Evolutionary conservation across 352 stramenopile genomes (phyloP).

Genomic region (Hyaloperonospora arabidopsidis): DNA sequence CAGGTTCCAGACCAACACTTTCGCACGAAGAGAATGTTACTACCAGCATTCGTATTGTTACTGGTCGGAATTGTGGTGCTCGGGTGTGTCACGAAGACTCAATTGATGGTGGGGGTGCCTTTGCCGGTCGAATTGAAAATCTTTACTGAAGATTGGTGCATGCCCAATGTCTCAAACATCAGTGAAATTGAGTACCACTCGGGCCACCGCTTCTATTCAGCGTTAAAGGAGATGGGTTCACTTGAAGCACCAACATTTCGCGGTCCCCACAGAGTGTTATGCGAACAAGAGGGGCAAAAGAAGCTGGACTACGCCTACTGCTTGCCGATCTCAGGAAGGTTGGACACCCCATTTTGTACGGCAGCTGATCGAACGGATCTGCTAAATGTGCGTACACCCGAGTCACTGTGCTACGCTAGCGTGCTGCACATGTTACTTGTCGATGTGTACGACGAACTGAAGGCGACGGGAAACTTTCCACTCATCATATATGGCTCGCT

Average conservation of each 20-base stretch:
- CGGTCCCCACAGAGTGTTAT: slow-evolving; percentile 13
- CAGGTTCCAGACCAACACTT: no score
- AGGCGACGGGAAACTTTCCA: slow-evolving; percentile 19
- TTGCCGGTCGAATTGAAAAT: neutral
- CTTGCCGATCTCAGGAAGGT: slow-evolving; percentile 38
- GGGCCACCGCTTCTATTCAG: slow-evolving; percentile 18
- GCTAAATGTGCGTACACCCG: slow-evolving; percentile 14
- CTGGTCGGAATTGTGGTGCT: slow-evolving; percentile 7
- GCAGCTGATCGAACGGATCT: slow-evolving; percentile 38
- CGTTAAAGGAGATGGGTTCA: slow-evolving; percentile 7
- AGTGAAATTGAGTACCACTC: slow-evolving; percentile 14
- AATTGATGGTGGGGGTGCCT: slow-evolving; percentile 6
- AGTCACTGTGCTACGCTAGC: slow-evolving; percentile 40
- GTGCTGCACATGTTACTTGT: slow-evolving; percentile 48
- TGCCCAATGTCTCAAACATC: neutral
- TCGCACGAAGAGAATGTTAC: no score
- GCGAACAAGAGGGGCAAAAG: slow-evolving; percentile 10
- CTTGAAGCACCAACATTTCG: slow-evolving; percentile 17
- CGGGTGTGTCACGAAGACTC: slow-evolving; percentile 9
- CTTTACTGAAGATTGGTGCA: neutral
- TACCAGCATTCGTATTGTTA: slow-evolving; percentile 4
- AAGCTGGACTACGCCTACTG: slow-evolving; percentile 24
- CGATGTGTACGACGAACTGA: slow-evolving; percentile 43
- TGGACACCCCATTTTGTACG: slow-evolving; percentile 40
- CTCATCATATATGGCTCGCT: slow-evolving; percentile 38